A percentile compares a stretch with the other conserved stretches of the same genome.
Evolutionary conservation across 495 filamentous ascomycete species (phyloP).

Genomic region (Aspergillus nidulans): DNA sequence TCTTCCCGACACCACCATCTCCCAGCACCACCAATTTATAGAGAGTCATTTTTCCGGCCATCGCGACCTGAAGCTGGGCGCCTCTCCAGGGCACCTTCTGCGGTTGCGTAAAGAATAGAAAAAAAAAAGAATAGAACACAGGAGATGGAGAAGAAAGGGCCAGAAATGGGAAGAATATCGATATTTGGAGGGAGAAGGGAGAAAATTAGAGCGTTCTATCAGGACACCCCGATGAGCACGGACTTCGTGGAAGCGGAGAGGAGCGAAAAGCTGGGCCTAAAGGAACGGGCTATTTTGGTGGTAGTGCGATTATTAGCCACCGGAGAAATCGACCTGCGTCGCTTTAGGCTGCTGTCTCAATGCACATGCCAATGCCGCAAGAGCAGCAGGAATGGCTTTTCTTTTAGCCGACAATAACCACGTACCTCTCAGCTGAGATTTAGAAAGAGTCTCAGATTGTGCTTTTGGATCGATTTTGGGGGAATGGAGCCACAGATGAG

Average conservation of each 20-base stretch:
- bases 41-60: slow-evolving; percentile 86
- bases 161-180: slow-evolving; percentile 2
- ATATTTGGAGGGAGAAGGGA: slow-evolving; percentile 12
- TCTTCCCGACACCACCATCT: slow-evolving; percentile 92
- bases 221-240: slow-evolving; percentile 22
- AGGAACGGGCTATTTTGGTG: slow-evolving; percentile 26
- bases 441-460: not conserved
- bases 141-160: slow-evolving; percentile 6
- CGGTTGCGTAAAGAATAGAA: slow-evolving; percentile 13
- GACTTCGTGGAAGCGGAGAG: slow-evolving; percentile 24
- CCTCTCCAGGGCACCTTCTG: slow-evolving; percentile 7
- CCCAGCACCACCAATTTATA: slow-evolving; percentile 99
- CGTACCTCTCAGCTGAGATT: slow-evolving; percentile 12
- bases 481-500: not conserved
- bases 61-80: slow-evolving; percentile 28
- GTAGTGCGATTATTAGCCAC: slow-evolving; percentile 31
- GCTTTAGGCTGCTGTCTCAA: slow-evolving; percentile 18
- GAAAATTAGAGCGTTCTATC: slow-evolving; percentile 18
- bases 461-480: not conserved
- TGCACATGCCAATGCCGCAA: slow-evolving; percentile 16
- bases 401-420: slow-evolving; percentile 4
- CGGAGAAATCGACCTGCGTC: slow-evolving; percentile 18
- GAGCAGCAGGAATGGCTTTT: slow-evolving; percentile 11
- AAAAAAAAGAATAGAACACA: slow-evolving; percentile 5
- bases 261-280: slow-evolving; percentile 20